Conservation (phyloP, 2,329 filamentous ascomycete species). For the Hysterium pulicare region DNA sequence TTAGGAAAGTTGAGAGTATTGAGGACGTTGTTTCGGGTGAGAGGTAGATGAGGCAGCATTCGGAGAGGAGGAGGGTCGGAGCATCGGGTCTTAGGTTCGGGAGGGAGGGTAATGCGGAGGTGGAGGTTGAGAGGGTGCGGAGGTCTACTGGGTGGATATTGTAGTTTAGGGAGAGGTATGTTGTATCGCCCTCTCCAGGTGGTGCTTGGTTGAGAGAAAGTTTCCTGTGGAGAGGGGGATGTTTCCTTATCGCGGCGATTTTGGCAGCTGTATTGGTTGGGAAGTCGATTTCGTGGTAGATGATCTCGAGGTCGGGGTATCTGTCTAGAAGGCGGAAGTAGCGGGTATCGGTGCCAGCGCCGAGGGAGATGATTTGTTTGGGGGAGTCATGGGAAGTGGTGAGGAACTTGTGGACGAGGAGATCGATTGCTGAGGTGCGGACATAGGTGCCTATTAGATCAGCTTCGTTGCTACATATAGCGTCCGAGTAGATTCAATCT, state of each 20-base stretch:
- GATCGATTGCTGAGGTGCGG: conserved; percentile 78
- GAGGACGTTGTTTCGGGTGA: conserved; percentile 59
- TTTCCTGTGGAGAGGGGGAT: conserved; percentile 30
- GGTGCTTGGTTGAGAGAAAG: conserved; percentile 22
- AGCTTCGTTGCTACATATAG: neutral
- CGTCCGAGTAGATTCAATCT: neutral
- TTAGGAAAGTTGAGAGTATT: conserved; percentile 52
- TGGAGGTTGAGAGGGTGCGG: conserved; percentile 50
- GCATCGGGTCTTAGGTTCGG: conserved; percentile 52
- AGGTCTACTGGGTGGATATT: conserved; percentile 63
- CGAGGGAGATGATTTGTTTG: conserved; percentile 85
- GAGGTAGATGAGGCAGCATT: conserved; percentile 94
- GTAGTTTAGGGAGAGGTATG: conserved; percentile 50
- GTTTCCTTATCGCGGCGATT: conserved; percentile 43
- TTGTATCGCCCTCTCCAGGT: conserved; percentile 38
- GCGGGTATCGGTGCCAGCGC: conserved; percentile 90
- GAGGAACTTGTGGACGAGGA: conserved; percentile 71
- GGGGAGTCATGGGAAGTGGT: conserved; percentile 33
- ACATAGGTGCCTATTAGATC: conserved; percentile 75
- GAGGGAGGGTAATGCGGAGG: conserved; percentile 25
- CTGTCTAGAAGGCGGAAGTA: conserved; percentile 69
- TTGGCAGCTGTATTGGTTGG: conserved; percentile 68
- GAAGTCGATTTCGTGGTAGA: conserved; percentile 95
- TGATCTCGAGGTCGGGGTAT: conserved; percentile 45
- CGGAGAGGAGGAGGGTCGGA: conserved; percentile 84